phyloP scores from a whole-genome alignment of 306 rosid genomes.

The Pachyrhizus erosus region DNA sequence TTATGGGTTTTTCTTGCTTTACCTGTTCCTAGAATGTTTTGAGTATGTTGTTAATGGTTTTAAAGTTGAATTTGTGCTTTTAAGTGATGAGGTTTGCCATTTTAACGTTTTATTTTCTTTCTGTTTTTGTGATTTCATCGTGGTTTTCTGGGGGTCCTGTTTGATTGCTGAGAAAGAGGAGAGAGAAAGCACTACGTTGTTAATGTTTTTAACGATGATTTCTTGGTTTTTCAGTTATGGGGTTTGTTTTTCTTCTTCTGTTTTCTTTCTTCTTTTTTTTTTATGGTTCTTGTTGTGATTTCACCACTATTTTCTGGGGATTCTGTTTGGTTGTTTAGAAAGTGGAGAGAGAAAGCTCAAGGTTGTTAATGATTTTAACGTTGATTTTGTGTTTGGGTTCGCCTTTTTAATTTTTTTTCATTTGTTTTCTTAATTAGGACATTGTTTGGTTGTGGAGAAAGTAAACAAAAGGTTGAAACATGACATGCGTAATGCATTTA shows the following conservation, averaged over 20 bases:
- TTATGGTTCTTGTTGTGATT: background rate
- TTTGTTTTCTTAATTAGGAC: background rate
- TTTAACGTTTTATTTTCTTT: background rate
- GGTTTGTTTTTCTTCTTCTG: background rate
- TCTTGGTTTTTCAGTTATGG: background rate
- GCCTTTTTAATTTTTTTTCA: background rate
- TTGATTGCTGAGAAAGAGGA: background rate
- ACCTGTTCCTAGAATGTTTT: background rate
- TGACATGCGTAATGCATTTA: slow-evolving; percentile 15
- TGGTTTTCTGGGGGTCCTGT: background rate
- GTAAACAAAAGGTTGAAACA: slow-evolving; percentile 1
- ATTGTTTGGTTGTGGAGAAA: slow-evolving; percentile 39
- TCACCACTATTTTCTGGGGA: background rate
- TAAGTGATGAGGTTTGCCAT: background rate
- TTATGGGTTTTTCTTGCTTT: background rate
- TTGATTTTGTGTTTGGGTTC: background rate
- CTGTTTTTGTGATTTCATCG: background rate
- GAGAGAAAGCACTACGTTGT: background rate
- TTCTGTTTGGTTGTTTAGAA: background rate
- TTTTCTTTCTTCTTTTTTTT: background rate
- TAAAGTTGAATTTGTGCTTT: background rate
- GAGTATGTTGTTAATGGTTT: background rate
- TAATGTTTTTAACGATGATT: background rate
- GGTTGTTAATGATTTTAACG: background rate
- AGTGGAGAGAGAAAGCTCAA: background rate